Conservation (phyloP, 2,329 filamentous ascomycete genomes). For the Scleromitrula shiraiana region DNA sequence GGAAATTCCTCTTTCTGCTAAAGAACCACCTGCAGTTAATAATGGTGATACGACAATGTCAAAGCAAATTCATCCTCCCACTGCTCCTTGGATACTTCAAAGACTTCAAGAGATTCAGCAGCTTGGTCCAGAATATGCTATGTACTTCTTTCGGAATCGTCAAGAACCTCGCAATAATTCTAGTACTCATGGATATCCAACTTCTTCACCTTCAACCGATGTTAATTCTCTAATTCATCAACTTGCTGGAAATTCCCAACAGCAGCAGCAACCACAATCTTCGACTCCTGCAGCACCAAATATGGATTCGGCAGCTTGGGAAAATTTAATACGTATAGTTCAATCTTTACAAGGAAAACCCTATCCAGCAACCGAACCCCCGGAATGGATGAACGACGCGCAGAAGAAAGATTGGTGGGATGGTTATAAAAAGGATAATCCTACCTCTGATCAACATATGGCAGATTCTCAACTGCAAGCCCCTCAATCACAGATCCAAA, state of each 20-base stretch:
- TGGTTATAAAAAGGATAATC: slow-evolving; percentile 36
- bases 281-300: not conserved
- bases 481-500: too few species aligned
- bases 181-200: too few species aligned
- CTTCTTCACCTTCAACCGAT: slow-evolving; percentile 9
- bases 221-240: slow-evolving; percentile 15
- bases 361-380: slow-evolving; percentile 43
- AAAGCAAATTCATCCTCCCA: slow-evolving; percentile 19
- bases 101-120: slow-evolving; percentile 26
- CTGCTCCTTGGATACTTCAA: slow-evolving; percentile 23
- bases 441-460: slow-evolving; percentile 33
- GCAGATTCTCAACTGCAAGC: slow-evolving; percentile 25
- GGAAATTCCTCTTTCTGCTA: slow-evolving; percentile 30
- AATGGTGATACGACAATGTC: slow-evolving; percentile 9
- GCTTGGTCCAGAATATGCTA: slow-evolving; percentile 25
- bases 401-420: slow-evolving; percentile 46
- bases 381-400: slow-evolving; percentile 42
- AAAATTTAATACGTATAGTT: slow-evolving; percentile 20
- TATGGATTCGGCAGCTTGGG: slow-evolving; percentile 17
- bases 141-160: slow-evolving; percentile 12
- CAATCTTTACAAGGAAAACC: slow-evolving; percentile 38
- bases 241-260: slow-evolving; percentile 10
- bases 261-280: too few species aligned
- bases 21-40: slow-evolving; percentile 22
- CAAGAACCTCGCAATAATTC: slow-evolving; percentile 15